Base-by-base conservation (phyloP, 192 early-diverging fungal genomes). In the Lobosporangium transversale region DNA sequence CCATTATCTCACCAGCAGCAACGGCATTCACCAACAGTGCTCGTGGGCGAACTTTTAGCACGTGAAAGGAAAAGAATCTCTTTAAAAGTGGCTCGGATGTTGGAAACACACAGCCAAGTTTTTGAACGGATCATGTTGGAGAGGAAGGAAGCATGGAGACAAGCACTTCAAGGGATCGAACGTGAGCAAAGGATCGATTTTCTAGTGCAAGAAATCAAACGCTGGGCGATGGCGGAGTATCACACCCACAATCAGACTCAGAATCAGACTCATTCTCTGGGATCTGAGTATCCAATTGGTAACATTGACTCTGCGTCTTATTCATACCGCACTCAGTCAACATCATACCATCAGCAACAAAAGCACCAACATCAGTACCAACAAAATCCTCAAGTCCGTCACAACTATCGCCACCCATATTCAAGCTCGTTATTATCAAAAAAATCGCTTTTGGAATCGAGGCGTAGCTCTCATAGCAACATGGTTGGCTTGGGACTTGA, bases 141-240 rank as follows among this genome's bases (percentile, higher is more conserved):
- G 69, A 47, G 61, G 0, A 42, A 63, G 15, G 54, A 27, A 1
- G 59, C 60, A 2, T 71, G 69, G 69, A 35, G 20, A 21, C n/a
- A 23, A 8, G 69, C 69, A 0, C 54, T 71, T 0, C 33, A 49
- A 31, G 69, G 61, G 11, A 45, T 71, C 21, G 69, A 71, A 23
- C 69, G 69, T 18, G 69, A 71, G 37, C 69, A 63, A 27, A 40
- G 69, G 36, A 63, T 71, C 31, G 60, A 71, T 30, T 71, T 71
- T 45, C 53, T 71, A 15, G 49, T 71, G 8, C 53, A 63, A 23
- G 69, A 71, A 37, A 24, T 71, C 5, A 62, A 33, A 15, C 69
- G 69, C 2, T 71, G 69, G 69, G 69, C 69, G 1, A 52, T 26
- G 2, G 44, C 53, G 10, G 53, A 31, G n/a, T n/a, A n/a, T n/a